Evolutionary conservation across 768 basidiomycete genomes (phyloP), one percentile per base, ranked within the genome.

Genomic region (Boletus patriciae): DNA sequence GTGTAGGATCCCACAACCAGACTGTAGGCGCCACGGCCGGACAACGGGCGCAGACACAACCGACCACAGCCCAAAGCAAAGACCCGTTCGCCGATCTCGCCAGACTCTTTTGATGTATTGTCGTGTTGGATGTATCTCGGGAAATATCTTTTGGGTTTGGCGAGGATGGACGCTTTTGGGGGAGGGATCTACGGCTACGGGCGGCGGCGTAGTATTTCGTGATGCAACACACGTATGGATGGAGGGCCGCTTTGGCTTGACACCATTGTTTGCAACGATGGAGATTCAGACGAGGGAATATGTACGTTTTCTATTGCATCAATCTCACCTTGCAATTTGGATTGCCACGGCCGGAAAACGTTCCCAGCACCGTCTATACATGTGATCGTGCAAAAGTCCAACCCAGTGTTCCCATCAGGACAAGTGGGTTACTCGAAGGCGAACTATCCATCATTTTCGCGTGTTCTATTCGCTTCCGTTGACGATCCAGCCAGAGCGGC

Each of bases 11-110:
- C 18, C 47, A 42, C 16, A 18, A 21, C 13, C 62, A 57, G 43
- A 54, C 33, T 19, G 43, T 46, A 15, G 45, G 53, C 9, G 23
- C 58, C 5, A 19, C 59, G 3, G 37, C 40, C n/a, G 63, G 61
- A 33, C 67, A 66, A 47, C 66, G 59, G 27, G 59, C 62, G 40
- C 70, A 66, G 50, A 51, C 57, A 18, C 72, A 60, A 44, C 63
- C 69, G 7, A 49, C 63, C 6, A 49, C 69, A 31, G 50, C 55
- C 45, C 74, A 60, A 62, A 77, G 74, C 54, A 93, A 90, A 68
- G 91, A 93, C 70, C 91, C 92, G 41, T 93, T 93, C 65, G 89
- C 90, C 7, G 91, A 93, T 73, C 77, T 93, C 36, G 90, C 80
- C 3, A 86, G 86, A 19, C 72, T 93, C 52, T 92, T 93, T 69